These are phyloP conservation scores for Apiospora arundinis DNA, from an alignment of 2,329 filamentous ascomycete species.

Conservation along the genomic window DNA sequence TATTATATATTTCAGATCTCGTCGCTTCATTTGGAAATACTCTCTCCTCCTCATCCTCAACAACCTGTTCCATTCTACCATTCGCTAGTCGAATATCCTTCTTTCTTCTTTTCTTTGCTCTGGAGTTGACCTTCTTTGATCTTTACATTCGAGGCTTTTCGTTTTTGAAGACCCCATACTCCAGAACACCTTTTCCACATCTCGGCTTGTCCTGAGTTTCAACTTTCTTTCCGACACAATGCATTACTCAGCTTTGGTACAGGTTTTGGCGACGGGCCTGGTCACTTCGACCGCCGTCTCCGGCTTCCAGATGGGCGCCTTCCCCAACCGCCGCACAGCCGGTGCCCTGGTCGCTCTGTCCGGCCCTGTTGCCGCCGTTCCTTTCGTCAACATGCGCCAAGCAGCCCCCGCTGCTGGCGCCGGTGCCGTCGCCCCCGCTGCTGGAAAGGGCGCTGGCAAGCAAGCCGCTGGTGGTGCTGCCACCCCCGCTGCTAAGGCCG, in stretches of 20 bases:
- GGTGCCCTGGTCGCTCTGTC: neutral
- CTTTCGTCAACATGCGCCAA: constrained; percentile 8
- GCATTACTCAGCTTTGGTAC: constrained; percentile 16
- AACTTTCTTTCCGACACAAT: constrained; percentile 15
- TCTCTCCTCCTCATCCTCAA: constrained; percentile 12
- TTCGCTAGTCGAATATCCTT: constrained; percentile 18
- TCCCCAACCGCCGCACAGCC: constrained; percentile 2
- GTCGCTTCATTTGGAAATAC: neutral
- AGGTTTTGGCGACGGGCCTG: constrained; percentile 9
- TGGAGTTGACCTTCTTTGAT: constrained; percentile 17
- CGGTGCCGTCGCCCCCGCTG: neutral
- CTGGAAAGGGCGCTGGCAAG: neutral
- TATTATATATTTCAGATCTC: constrained; percentile 6
- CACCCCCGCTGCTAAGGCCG: neutral
- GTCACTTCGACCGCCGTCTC: constrained; percentile 16
- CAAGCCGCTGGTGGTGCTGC: neutral
- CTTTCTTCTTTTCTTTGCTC: constrained; percentile 15
- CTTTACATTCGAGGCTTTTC: neutral
- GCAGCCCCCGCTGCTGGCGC: neutral
- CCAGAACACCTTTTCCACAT: constrained; percentile 6
- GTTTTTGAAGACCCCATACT: constrained; percentile 1
- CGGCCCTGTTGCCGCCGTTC: constrained; percentile 3
- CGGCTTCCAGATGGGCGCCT: constrained; percentile 3
- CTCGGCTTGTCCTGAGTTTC: constrained; percentile 16
- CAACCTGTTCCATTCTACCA: constrained; percentile 8